A percentile compares a stretch with the other conserved stretches of the same genome.
Conservation (phyloP, 768 basidiomycete species). For the Mycena alexandri region DNA sequence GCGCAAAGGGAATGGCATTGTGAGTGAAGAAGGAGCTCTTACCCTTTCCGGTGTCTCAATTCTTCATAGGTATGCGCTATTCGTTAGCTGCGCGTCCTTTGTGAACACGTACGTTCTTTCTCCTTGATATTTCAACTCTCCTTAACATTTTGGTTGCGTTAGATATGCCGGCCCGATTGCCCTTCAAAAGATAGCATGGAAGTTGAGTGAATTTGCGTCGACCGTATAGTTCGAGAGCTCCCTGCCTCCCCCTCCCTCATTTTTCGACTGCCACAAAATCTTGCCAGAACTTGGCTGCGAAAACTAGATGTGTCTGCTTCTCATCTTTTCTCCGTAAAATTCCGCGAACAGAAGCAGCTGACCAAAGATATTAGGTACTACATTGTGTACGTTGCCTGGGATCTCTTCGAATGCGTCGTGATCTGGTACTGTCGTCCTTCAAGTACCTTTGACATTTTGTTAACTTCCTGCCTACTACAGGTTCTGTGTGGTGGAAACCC, state of each 20-base stretch:
- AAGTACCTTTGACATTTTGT: no score
- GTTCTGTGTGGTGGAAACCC: conserved; percentile 57
- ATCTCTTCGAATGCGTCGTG: conserved; percentile 53
- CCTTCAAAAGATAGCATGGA: conserved; percentile 53
- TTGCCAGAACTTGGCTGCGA: no score
- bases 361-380: conserved; percentile 5
- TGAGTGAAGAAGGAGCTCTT: background rate
- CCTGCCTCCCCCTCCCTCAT: no score
- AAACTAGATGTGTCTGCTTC: no score
- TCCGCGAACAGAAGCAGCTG: background rate
- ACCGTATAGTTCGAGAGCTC: no score
- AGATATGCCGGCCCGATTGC: conserved; percentile 56
- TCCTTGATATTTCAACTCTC: no score
- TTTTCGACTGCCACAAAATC: no score
- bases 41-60: background rate
- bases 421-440: conserved; percentile 39
- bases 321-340: no score
- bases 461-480: no score
- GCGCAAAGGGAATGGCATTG: conserved; percentile 61
- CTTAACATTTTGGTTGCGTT: no score
- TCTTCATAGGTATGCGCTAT: conserved; percentile 41
- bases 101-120: conserved; percentile 46
- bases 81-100: conserved; percentile 43
- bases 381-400: conserved; percentile 54
- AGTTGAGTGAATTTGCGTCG: background rate